A percentile compares a stretch with the other conserved stretches of the same genome.
These are phyloP conservation scores for Thelonectria blattea DNA, from an alignment of 2,329 filamentous ascomycete species.

Conservation along the genomic window DNA sequence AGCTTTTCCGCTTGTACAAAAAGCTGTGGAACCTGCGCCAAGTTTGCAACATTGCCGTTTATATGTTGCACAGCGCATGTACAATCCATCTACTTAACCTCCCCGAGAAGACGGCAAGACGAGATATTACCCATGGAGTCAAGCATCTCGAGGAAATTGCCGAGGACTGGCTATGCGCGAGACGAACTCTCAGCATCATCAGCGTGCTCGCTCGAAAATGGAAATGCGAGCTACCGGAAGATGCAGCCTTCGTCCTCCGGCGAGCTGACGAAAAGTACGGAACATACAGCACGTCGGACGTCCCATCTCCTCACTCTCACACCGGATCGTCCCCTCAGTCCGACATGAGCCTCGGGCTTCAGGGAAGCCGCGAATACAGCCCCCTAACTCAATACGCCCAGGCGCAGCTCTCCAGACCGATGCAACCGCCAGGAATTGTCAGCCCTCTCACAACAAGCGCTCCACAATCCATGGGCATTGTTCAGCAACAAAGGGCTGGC, in stretches of 20 bases:
- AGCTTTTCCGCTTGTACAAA: constrained; percentile 93
- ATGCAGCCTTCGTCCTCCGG: constrained; percentile 77
- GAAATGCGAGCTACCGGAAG: constrained; percentile 84
- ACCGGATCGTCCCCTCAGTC: constrained; percentile 40
- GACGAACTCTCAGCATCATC: constrained; percentile 83
- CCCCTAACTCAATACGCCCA: constrained; percentile 44
- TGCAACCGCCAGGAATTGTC: constrained; percentile 28
- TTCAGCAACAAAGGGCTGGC: constrained; percentile 28
- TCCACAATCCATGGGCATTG: constrained; percentile 16
- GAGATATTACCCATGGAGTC: constrained; percentile 89
- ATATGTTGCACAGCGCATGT: constrained; percentile 92
- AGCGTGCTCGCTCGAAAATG: constrained; percentile 87
- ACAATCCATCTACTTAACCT: constrained; percentile 94
- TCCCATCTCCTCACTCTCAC: constrained; percentile 59
- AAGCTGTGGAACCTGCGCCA: constrained; percentile 88
- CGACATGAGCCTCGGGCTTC: constrained; percentile 35
- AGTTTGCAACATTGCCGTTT: constrained; percentile 95
- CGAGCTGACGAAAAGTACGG: constrained; percentile 83
- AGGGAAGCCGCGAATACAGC: constrained; percentile 41
- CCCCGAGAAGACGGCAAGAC: constrained; percentile 86
- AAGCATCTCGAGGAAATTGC: constrained; percentile 95
- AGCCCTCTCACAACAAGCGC: constrained; percentile 26
- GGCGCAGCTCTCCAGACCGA: constrained; percentile 32
- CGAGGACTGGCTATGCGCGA: constrained; percentile 90
- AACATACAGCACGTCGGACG: constrained; percentile 67